Evolutionary conservation across 345 rosid genomes (phyloP), one percentile per base, ranked within the genome.

Genomic region (Rhodamnia rubescens): DNA sequence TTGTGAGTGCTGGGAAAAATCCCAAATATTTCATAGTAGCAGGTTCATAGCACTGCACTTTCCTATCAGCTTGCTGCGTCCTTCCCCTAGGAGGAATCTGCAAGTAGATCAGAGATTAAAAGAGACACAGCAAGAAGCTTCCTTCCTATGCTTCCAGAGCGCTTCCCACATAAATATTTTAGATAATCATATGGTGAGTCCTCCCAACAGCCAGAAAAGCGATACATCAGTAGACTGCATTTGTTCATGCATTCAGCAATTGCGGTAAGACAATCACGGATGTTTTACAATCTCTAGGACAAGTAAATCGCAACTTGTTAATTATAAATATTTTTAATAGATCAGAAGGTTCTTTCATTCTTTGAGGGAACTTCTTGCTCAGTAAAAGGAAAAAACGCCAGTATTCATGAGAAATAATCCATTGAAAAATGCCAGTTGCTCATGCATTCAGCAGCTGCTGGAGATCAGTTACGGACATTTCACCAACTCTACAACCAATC

Each of bases 21-120:
- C 99, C 99, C 89, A 97, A 89, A 91, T 97, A 97, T 85, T 93
- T 97, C 99, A 95, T 96, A 13, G 99, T 96, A 42, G 99, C 99
- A 85, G 99, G 99, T 88, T 97, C 99, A 81, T 97, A 97, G 89
- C 99, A 97, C 85, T 94, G 99, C 89, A 96, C 98, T 88, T 92
- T 97, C 85, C 91, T 93, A 53, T 97, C 99, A 0, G 93, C 90
- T 88, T 94, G 98, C 84, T 93, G 97, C 15, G 93, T 88, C 92
- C 98, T 93, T 86, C 98, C 99, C 89, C 98, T 93, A 0, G 99
- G 95, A 90, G 99, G 99, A 83, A 97, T 90, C 99, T 97, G 89
- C 89, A 57, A 53, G 80, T 32, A n/a, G 5, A 52, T 6, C 84
- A 59, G 53, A 51, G 29, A 69, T 36, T 9, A 69, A 10, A 36